Evolutionary conservation across 1,139 yeast species (phyloP).

Genomic region (Yamadazyma friedrichii): DNA sequence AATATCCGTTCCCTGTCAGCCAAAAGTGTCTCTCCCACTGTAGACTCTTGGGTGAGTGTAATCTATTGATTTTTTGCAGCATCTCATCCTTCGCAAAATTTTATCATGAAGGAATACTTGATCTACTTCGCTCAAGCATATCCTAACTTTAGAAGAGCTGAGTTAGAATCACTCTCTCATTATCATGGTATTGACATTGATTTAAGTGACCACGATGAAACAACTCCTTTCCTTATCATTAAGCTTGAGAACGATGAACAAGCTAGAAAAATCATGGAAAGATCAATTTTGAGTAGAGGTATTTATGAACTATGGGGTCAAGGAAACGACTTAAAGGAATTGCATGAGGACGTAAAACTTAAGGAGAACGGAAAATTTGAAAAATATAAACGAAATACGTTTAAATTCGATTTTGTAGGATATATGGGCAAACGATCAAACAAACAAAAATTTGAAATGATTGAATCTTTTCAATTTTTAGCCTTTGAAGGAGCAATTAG

Average conservation of each 20-base stretch:
- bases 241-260: constrained; percentile 62
- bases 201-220: constrained; percentile 55
- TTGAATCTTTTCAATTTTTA: constrained; percentile 71
- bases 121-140: constrained; percentile 84
- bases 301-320: constrained; percentile 86
- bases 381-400: constrained; percentile 45
- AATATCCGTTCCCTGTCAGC: no score
- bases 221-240: constrained; percentile 70
- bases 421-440: constrained; percentile 67
- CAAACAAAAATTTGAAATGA: constrained; percentile 55
- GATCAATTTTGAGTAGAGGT: constrained; percentile 72
- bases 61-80: background rate
- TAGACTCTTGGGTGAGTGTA: no score
- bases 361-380: constrained; percentile 28
- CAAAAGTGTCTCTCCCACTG: no score
- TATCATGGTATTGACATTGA: constrained; percentile 57
- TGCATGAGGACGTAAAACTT: constrained; percentile 54
- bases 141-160: constrained; percentile 76
- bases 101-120: constrained; percentile 56
- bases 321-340: constrained; percentile 53
- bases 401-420: constrained; percentile 80
- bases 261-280: constrained; percentile 60
- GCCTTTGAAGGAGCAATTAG: constrained; percentile 74
- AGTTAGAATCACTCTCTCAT: constrained; percentile 80
- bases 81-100: constrained; percentile 12